These are phyloP conservation scores for Mortierella claussenii DNA, from an alignment of 192 early-diverging fungal species.

Conservation along the genomic window DNA sequence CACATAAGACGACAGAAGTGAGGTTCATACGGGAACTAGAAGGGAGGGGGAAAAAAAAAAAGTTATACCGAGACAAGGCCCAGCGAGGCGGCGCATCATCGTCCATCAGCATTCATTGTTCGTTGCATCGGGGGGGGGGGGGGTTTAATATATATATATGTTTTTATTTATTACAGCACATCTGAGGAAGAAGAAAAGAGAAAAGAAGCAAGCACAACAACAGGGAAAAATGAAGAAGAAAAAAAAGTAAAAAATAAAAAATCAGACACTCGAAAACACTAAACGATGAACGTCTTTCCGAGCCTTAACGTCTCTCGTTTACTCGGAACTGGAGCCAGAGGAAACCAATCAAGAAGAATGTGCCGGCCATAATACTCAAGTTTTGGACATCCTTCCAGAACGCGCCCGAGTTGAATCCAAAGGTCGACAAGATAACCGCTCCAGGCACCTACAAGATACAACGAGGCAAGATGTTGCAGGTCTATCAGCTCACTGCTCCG, in stretches of 20 bases:
- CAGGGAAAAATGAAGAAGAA: not conserved
- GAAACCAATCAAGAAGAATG: conserved; percentile 76
- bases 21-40: too few relatives aligned
- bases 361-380: conserved; percentile 65
- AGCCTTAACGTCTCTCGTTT: conserved; percentile 77
- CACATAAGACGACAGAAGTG: too few relatives aligned
- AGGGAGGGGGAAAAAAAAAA: too few relatives aligned
- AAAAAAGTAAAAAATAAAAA: not conserved
- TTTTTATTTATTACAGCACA: too few relatives aligned
- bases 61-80: too few relatives aligned
- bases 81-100: too few relatives aligned
- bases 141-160: too few relatives aligned
- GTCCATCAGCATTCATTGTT: too few relatives aligned
- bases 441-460: conserved; percentile 71
- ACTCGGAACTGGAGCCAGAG: conserved; percentile 83
- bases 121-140: too few relatives aligned
- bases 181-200: not conserved
- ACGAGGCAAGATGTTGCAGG: not conserved
- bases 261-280: not conserved
- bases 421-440: conserved; percentile 86
- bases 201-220: not conserved
- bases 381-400: conserved; percentile 85
- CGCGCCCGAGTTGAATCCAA: conserved; percentile 85
- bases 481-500: too few relatives aligned
- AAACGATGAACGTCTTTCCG: not conserved